phyloP scores from a whole-genome alignment of 371 early-diverging fungal species.

The Haplosporangium sp. region DNA sequence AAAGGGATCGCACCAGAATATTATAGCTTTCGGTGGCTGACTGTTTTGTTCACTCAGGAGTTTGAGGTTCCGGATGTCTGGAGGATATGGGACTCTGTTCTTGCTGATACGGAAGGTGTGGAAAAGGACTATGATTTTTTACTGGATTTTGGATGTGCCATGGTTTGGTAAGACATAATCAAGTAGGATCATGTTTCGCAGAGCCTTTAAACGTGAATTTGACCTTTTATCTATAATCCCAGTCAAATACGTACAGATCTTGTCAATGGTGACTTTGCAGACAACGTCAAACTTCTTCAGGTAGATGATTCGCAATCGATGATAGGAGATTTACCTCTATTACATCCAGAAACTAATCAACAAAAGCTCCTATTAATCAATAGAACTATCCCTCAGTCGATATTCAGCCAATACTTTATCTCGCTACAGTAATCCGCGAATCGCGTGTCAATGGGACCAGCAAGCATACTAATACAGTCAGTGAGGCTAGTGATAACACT shows the following conservation, averaged over 20 bases:
- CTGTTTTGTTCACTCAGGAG: conserved; percentile 86
- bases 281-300: conserved; percentile 76
- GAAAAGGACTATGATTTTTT: conserved; percentile 75
- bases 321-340: neutral
- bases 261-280: conserved; percentile 70
- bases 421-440: conserved; percentile 35
- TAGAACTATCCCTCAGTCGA: conserved; percentile 53
- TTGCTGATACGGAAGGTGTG: conserved; percentile 69
- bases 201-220: neutral
- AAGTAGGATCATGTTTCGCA: no score
- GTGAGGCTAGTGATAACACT: neutral
- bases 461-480: neutral
- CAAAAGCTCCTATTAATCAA: neutral
- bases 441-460: conserved; percentile 9
- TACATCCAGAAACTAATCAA: no score
- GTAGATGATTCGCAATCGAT: conserved; percentile 18
- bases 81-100: conserved; percentile 86
- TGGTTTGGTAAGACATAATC: conserved; percentile 70
- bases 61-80: conserved; percentile 86
- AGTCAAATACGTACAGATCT: conserved; percentile 72
- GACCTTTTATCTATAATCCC: neutral
- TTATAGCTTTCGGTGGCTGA: conserved; percentile 89
- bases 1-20: conserved; percentile 82
- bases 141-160: conserved; percentile 81
- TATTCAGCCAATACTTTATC: conserved; percentile 37